Conservation (phyloP, 352 stramenopile genomes). For the Globisporangium rhizosaccharum region DNA sequence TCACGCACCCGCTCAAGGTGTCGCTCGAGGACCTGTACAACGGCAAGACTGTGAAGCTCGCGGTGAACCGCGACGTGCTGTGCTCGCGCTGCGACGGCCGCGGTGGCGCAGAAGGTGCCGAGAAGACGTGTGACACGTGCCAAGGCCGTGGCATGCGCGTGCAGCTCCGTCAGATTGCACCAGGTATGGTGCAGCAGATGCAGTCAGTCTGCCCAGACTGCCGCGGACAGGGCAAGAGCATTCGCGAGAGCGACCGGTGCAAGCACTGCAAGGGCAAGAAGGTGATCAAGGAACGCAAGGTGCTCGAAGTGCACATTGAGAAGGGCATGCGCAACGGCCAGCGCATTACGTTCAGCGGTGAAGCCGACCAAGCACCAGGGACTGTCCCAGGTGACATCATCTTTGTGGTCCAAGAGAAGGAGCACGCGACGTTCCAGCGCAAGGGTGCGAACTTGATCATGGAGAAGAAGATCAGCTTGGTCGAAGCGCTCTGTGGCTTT, state of each 20-base stretch:
- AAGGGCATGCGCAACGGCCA: conserved; percentile 97
- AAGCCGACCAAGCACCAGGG: conserved; percentile 95
- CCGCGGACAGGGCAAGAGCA: conserved; percentile 91
- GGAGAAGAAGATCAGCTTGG: conserved; percentile 93
- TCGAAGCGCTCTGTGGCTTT: conserved; percentile 91
- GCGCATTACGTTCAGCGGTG: conserved; percentile 96
- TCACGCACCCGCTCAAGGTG: conserved; percentile 94
- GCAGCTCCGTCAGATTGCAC: conserved; percentile 95
- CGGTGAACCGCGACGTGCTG: conserved; percentile 94
- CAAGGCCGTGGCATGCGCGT: conserved; percentile 93
- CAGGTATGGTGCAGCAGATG: conserved; percentile 98
- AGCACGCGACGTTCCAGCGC: conserved; percentile 93
- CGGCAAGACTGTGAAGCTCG: conserved; percentile 97
- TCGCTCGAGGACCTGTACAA: conserved; percentile 99
- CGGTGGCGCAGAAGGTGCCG: conserved; percentile 90
- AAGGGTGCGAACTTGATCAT: conserved; percentile 97
- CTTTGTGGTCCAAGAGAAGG: conserved; percentile 98
- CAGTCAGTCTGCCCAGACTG: conserved; percentile 93
- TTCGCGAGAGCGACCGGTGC: conserved; percentile 93
- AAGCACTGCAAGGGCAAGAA: conserved; percentile 92
- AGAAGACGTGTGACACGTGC: conserved; percentile 92
- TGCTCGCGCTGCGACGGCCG: conserved; percentile 84
- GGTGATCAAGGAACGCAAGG: conserved; percentile 95
- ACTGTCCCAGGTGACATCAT: conserved; percentile 92
- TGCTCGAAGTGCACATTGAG: conserved; percentile 98